Percentiles rank a stretch among this genome's conserved stretches.
Evolutionary conservation across 768 basidiomycete species (phyloP).

Genomic region (Boletus subcaerulescens): DNA sequence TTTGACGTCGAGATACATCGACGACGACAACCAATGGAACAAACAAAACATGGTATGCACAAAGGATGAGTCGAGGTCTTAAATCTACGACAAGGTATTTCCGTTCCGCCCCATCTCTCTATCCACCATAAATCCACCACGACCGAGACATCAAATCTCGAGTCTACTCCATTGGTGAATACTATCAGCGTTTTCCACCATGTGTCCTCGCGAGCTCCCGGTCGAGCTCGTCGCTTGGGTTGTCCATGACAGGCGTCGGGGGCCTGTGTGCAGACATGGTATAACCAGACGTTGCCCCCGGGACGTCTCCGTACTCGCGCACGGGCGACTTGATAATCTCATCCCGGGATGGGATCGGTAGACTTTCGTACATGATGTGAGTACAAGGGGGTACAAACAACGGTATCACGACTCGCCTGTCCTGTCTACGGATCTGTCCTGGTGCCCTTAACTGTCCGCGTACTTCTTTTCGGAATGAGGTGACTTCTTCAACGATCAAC

Average conservation of each 20-base stretch:
- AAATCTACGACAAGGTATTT: neutral
- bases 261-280: conserved; percentile 48
- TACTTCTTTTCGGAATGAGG: conserved; percentile 84
- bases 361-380: conserved; percentile 38
- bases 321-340: conserved; percentile 79
- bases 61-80: no score
- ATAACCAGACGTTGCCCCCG: conserved; percentile 70
- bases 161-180: neutral
- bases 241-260: conserved; percentile 74
- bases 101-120: neutral
- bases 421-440: conserved; percentile 72
- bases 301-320: conserved; percentile 52
- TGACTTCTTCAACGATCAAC: conserved; percentile 91
- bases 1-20: no score
- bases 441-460: conserved; percentile 74
- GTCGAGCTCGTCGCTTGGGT: conserved; percentile 83
- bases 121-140: neutral
- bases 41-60: no score
- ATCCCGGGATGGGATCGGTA: conserved; percentile 77
- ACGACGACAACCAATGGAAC: no score
- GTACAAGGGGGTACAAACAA: neutral
- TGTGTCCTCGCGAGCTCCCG: conserved; percentile 80
- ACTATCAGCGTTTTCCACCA: conserved; percentile 33
- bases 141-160: neutral
- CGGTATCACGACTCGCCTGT: conserved; percentile 48